Percentiles rank a stretch among this genome's conserved stretches.
These are phyloP conservation scores for Vararia minispora DNA, from an alignment of 768 basidiomycete genomes.

Conservation along the genomic window DNA sequence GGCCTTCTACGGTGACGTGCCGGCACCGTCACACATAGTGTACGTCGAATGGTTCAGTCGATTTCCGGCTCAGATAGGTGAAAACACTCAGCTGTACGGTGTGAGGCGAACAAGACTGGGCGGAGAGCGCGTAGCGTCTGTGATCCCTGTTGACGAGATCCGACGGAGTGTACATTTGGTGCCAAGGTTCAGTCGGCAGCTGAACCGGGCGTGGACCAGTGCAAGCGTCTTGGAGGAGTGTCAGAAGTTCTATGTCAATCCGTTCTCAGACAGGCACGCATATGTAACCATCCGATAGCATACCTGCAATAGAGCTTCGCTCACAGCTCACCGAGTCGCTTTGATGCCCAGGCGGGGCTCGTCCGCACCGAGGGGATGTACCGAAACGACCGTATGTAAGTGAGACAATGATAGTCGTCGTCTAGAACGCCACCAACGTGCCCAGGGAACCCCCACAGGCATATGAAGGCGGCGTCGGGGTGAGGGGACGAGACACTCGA, in stretches of 20 bases:
- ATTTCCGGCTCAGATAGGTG: not conserved
- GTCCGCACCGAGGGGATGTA: no score
- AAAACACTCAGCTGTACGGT: not conserved
- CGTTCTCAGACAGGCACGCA: slow-evolving; percentile 5
- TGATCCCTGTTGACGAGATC: slow-evolving; percentile 5
- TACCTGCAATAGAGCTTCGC: no score
- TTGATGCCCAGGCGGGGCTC: no score
- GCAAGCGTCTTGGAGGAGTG: slow-evolving; percentile 8
- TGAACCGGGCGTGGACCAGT: slow-evolving; percentile 5
- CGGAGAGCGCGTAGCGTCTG: not conserved
- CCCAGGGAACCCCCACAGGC: no score
- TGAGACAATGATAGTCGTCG: no score
- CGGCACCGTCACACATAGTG: not conserved
- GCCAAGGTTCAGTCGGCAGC: slow-evolving; percentile 5
- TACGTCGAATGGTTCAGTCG: slow-evolving; percentile 4
- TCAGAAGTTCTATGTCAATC: slow-evolving; percentile 6
- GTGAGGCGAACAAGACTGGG: not conserved
- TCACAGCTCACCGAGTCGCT: no score
- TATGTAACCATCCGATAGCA: slow-evolving; percentile 4
- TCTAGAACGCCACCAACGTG: no score
- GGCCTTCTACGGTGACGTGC: not conserved
- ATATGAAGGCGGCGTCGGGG: no score
- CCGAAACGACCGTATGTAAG: no score
- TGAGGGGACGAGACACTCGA: no score
- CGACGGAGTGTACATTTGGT: slow-evolving; percentile 6